Conservation (phyloP, 208 protist species). For the Kentomonas sorsogonicus region DNA sequence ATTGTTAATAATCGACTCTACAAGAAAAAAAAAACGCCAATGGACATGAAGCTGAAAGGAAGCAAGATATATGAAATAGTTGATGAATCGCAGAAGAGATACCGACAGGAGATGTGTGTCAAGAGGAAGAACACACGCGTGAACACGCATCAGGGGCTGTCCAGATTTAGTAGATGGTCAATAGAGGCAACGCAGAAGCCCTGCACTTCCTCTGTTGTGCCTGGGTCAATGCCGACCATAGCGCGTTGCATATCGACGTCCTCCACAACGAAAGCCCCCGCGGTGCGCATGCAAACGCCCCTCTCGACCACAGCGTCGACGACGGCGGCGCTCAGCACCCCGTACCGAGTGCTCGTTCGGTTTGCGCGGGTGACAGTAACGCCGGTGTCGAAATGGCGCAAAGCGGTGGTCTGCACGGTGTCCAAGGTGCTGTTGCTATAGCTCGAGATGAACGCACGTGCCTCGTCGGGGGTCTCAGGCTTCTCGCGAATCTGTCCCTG, state of each 20-base stretch:
- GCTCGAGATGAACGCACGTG: constrained; percentile 34
- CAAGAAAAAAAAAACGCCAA: no score
- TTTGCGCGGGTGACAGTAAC: constrained; percentile 26
- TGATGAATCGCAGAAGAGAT: no score
- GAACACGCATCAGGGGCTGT: no score
- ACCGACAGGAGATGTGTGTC: no score
- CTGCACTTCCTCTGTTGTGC: constrained; percentile 41
- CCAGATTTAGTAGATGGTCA: constrained; percentile 16
- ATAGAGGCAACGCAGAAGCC: constrained; percentile 34
- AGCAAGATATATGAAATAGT: no score
- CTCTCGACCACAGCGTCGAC: constrained; percentile 51
- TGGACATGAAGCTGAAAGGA: no score
- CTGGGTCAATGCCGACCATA: constrained; percentile 42
- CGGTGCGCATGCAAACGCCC: constrained; percentile 37
- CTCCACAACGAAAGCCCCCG: constrained; percentile 75
- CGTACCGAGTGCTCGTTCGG: constrained; percentile 62
- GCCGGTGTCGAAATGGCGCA: constrained; percentile 28
- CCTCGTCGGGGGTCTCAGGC: constrained; percentile 42
- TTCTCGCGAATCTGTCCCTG: constrained; percentile 80
- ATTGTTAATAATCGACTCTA: no score
- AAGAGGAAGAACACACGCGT: no score
- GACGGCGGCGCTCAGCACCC: constrained; percentile 30
- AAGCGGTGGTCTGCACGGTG: constrained; percentile 66
- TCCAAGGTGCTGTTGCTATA: constrained; percentile 57
- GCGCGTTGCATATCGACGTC: constrained; percentile 53